Conservation (phyloP, 2,329 filamentous ascomycete species). For the Huntiella decipiens region DNA sequence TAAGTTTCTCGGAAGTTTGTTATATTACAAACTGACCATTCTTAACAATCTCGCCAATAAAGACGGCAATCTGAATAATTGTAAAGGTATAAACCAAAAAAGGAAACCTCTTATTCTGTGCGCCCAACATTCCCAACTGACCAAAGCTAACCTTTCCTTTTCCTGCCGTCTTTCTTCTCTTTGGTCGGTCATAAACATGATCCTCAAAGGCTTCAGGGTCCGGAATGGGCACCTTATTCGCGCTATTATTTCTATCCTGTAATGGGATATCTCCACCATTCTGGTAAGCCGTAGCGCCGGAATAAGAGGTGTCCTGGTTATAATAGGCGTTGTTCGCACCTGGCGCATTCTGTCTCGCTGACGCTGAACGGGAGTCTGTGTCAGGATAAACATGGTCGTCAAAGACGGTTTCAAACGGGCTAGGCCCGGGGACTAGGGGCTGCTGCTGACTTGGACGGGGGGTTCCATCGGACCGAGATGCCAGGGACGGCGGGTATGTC, state of each 20-base stretch:
- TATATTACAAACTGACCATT: slow-evolving; percentile 40
- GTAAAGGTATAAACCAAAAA: slow-evolving; percentile 74
- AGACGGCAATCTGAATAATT: slow-evolving; percentile 59
- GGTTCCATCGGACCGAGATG: slow-evolving; percentile 15
- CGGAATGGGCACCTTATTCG: slow-evolving; percentile 17
- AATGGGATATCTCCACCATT: slow-evolving; percentile 37
- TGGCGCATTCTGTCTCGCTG: slow-evolving; percentile 14
- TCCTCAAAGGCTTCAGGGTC: slow-evolving; percentile 27
- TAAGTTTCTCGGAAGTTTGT: neutral
- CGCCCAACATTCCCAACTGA: slow-evolving; percentile 39
- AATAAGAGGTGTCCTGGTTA: slow-evolving; percentile 36
- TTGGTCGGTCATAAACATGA: slow-evolving; percentile 42
- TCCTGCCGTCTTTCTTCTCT: slow-evolving; percentile 16
- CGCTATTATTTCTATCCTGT: slow-evolving; percentile 23
- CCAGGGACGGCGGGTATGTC: slow-evolving; percentile 11
- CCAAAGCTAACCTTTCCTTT: slow-evolving; percentile 33
- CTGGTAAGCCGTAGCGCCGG: slow-evolving; percentile 24
- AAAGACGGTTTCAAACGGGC: slow-evolving; percentile 47
- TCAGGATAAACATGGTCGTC: slow-evolving; percentile 47
- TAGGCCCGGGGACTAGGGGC: slow-evolving; percentile 16
- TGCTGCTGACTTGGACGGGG: slow-evolving; percentile 10
- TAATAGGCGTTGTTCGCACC: slow-evolving; percentile 15
- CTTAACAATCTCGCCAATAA: slow-evolving; percentile 71
- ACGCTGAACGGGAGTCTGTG: slow-evolving; percentile 17
- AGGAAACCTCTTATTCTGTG: slow-evolving; percentile 40